These are phyloP conservation scores for Ogataea wickerhamii DNA, from an alignment of 805 yeast species.

Conservation along the genomic window DNA sequence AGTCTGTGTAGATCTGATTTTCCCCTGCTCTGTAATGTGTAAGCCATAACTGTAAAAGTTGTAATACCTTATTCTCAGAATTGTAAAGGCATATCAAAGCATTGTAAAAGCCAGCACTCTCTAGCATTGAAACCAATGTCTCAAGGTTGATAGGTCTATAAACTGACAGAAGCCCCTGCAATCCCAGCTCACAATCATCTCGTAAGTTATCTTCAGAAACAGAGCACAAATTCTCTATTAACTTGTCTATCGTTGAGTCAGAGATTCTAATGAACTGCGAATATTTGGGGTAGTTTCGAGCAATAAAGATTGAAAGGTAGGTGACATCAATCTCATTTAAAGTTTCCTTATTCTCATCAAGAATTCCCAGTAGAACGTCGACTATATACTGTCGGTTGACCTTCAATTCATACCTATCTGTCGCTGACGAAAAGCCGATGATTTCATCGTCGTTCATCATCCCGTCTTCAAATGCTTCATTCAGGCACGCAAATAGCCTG, in stretches of 20 bases:
- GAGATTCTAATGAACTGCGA: slow-evolving; percentile 75
- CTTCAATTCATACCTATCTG: slow-evolving; percentile 26
- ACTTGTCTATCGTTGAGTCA: slow-evolving; percentile 48
- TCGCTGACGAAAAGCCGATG: slow-evolving; percentile 18
- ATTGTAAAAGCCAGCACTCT: slow-evolving; percentile 51
- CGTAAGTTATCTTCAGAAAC: slow-evolving; percentile 33
- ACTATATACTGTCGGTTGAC: slow-evolving; percentile 74
- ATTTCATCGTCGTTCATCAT: slow-evolving; percentile 60
- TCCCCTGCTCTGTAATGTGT: slow-evolving; percentile 12
- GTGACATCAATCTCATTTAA: slow-evolving; percentile 30
- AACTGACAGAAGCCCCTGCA: slow-evolving; percentile 65
- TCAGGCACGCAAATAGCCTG: slow-evolving; percentile 62
- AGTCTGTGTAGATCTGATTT: neutral
- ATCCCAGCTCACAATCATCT: slow-evolving; percentile 70
- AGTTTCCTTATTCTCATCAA: slow-evolving; percentile 35
- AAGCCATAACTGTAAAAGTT: slow-evolving; percentile 55
- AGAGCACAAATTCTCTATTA: slow-evolving; percentile 50
- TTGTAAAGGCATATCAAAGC: slow-evolving; percentile 58
- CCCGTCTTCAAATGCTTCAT: slow-evolving; percentile 82
- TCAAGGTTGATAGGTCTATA: slow-evolving; percentile 58
- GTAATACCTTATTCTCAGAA: slow-evolving; percentile 47
- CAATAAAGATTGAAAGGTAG: slow-evolving; percentile 63
- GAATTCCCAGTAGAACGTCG: slow-evolving; percentile 64
- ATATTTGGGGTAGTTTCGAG: slow-evolving; percentile 80
- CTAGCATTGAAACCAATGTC: slow-evolving; percentile 46